These are phyloP conservation scores for Haplosporangium gracile DNA, from an alignment of 192 early-diverging fungal species.

Conservation along the genomic window DNA sequence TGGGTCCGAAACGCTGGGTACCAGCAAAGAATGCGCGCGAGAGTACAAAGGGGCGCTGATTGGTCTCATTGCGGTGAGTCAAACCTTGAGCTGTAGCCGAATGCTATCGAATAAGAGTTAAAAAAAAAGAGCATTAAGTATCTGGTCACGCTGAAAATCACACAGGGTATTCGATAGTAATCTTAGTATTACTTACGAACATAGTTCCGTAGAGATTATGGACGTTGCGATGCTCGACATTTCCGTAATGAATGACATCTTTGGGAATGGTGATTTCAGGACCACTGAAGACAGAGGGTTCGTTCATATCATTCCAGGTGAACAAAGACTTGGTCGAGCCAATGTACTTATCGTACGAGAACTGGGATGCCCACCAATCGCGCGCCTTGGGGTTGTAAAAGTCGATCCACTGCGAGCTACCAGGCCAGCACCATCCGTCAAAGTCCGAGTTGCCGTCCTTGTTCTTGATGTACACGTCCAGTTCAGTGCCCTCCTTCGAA, in stretches of 20 bases:
- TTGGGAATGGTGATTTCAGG: conserved; percentile 98
- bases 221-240: conserved; percentile 94
- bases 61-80: conserved; percentile 65
- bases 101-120: conserved; percentile 64
- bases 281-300: conserved; percentile 96
- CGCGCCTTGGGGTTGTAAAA: conserved; percentile 84
- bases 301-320: conserved; percentile 99
- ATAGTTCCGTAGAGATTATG: conserved; percentile 96
- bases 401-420: conserved; percentile 93
- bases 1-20: conserved; percentile 93
- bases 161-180: neutral
- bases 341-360: conserved; percentile 83
- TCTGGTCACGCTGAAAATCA: neutral
- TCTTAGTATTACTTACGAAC: conserved; percentile 61
- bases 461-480: conserved; percentile 85
- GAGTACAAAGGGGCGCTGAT: conserved; percentile 91
- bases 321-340: conserved; percentile 85
- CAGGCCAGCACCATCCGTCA: conserved; percentile 99
- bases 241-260: conserved; percentile 88
- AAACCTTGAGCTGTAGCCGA: conserved; percentile 89
- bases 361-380: conserved; percentile 86
- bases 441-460: conserved; percentile 74
- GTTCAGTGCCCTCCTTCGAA: conserved; percentile 81
- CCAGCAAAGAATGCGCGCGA: conserved; percentile 98
- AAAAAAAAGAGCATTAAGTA: neutral